Base-by-base conservation (phyloP, 2,329 filamentous ascomycete genomes). In the Eutypa lata region DNA sequence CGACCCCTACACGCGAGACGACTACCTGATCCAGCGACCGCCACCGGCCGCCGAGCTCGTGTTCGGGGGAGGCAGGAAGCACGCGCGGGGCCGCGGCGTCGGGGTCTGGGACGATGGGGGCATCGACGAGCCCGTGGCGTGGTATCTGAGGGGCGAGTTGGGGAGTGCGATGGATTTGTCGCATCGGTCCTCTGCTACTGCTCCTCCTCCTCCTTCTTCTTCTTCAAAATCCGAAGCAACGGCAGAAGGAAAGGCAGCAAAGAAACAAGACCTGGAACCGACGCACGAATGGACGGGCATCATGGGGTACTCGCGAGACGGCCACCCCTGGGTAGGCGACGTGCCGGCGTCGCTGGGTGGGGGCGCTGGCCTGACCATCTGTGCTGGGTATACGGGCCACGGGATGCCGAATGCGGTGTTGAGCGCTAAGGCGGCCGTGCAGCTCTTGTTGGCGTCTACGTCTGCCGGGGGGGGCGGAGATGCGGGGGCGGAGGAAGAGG, bases 371-470 rank as follows among this genome's bases (percentile, higher is more conserved):
- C 58, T 90, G 50, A 90, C 77, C 73, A 57, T 90, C 13, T 80
- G 79, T 55, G 86, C 78, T 2, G 88, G 85, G 3, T 90, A 87
- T 62, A 87, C 86, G 5, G 87, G 85, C 0, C 89, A 92, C 67
- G 89, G 89, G 0, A 91, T 91, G 88, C 87, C 88, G 19, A 84
- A 86, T 60, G 83, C 87, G 16, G 84, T 85, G 56, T 71, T 90
- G 40, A 84, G 81, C 60, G 89, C 80, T 2, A 81, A 84, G 53
- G 83, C 83, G 1, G 80, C 83, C 13, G 86, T 82, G 10, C 71
- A 80, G 22, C 22, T 45, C 19, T 14, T 45, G 46, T 79, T 87
- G 75, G 81, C 89, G 50, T 61, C 78, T 52, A 73, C 73, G 1
- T 66, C 66, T 21, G 62, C 62, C n/a, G 59, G 62, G 13, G 61